Evolutionary conservation across 441 rosid species (phyloP), one percentile per base, ranked within the genome.

Genomic region (Populus trichocarpa): DNA sequence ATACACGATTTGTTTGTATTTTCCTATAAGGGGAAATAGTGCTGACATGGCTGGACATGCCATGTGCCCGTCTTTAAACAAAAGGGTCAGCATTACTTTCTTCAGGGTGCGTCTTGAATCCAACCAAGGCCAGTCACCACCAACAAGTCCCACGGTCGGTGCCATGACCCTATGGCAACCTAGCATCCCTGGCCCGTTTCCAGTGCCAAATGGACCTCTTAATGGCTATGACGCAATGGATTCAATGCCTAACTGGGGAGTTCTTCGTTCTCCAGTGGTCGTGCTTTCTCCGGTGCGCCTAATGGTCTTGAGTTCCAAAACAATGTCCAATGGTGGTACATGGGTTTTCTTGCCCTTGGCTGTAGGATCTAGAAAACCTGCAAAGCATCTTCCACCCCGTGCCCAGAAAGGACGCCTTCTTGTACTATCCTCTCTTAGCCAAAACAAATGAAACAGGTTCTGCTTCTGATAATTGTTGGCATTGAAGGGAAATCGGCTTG

Each of bases 331-430:
- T 13, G 87, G 86, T 28, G 99, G 99, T 20, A 96, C 99, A 0
- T 98, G 99, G 0, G 99, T 96, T 75, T 96, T 94, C 92, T 85
- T 96, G 86, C 99, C 99, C 5, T 92, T 96, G 88, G 81, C 89
- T 5, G 84, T 81, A 63, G 82, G 89, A 66, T 82, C 97, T 67
- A 89, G 90, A 82, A 94, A 85, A 79, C 96, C 87, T 12, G 80
- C 89, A 18, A 92, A 89, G 86, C 97, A 89, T 80, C 93, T 93
- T 82, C 99, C 99, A 57, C 98, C 99, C 0, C 96, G 99, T 1
- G 97, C 97, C 6, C 93, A 87, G 33, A 92, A 80, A 81, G 89
- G 89, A 73, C 88, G 91, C 50, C 80, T 84, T 28, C 88, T 88
- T 23, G 77, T 88, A 69, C 80, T 90, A 66, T 88, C 88, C 78